phyloP scores from a whole-genome alignment of 371 early-diverging fungal species.

The Dichotomocladium elegans region DNA sequence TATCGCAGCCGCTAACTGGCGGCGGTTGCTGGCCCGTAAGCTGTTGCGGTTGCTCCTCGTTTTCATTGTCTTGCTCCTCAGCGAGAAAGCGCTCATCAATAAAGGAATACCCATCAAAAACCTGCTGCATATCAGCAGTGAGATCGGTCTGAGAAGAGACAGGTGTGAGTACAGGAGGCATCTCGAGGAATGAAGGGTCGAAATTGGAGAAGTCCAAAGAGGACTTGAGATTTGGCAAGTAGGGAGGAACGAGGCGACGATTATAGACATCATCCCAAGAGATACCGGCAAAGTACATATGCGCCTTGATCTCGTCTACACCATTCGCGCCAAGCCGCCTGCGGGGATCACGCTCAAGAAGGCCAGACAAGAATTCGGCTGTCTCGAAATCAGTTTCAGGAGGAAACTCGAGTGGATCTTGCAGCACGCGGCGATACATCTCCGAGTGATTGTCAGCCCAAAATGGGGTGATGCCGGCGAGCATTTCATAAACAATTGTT shows the following conservation, averaged over 20 bases:
- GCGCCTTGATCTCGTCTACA: constrained; percentile 62
- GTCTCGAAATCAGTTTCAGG: constrained; percentile 60
- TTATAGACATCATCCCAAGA: constrained; percentile 69
- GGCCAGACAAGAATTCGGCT: constrained; percentile 53
- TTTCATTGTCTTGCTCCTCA: constrained; percentile 4
- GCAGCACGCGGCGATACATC: constrained; percentile 81
- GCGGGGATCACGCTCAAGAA: constrained; percentile 69
- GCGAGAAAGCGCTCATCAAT: constrained; percentile 23
- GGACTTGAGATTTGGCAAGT: constrained; percentile 47
- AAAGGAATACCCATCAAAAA: constrained; percentile 59
- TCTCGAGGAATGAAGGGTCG: constrained; percentile 55
- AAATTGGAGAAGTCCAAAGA: constrained; percentile 65
- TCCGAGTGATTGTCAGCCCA: constrained; percentile 78
- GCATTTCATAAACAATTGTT: constrained; percentile 85
- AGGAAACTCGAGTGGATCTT: constrained; percentile 75
- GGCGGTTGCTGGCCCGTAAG: constrained; percentile 1
- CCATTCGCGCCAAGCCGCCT: constrained; percentile 59
- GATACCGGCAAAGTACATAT: constrained; percentile 65
- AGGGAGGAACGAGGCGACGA: constrained; percentile 52
- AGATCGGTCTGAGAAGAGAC: constrained; percentile 38
- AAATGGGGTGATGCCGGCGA: constrained; percentile 78
- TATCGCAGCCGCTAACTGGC: background rate
- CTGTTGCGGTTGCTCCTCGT: background rate
- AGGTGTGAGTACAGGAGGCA: constrained; percentile 51
- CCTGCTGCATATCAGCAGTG: constrained; percentile 46